phyloP scores from a whole-genome alignment of 805 yeast genomes.

The Yamadazyma sp. region DNA sequence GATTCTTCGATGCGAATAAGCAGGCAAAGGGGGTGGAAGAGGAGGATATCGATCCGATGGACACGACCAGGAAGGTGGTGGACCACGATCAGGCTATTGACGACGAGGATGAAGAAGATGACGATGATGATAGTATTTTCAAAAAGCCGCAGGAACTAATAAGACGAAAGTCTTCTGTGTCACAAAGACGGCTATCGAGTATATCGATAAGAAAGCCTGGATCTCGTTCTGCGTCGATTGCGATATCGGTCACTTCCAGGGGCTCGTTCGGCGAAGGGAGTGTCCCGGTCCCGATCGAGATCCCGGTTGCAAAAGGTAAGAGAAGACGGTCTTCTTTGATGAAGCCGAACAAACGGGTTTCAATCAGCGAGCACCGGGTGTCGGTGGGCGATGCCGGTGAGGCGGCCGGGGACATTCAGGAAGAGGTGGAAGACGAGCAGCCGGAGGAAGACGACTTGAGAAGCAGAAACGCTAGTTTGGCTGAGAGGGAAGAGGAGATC shows the following conservation, averaged over 20 bases:
- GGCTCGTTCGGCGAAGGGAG: constrained; percentile 13
- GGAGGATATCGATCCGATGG: constrained; percentile 16
- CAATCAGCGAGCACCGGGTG: constrained; percentile 14
- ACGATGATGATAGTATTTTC: constrained; percentile 32
- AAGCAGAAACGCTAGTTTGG: constrained; percentile 2
- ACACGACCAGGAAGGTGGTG: constrained; percentile 9
- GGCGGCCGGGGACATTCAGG: constrained; percentile 3
- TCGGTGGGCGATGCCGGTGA: constrained; percentile 5
- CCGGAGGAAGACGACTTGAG: constrained; percentile 2
- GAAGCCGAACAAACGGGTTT: constrained; percentile 16
- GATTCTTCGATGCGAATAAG: constrained; percentile 6
- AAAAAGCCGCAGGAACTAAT: constrained; percentile 19
- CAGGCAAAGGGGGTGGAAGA: constrained; percentile 6
- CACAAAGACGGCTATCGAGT: constrained; percentile 39
- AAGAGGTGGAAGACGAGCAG: constrained; percentile 10
- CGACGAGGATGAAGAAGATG: constrained; percentile 13
- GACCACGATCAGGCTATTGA: constrained; percentile 1
- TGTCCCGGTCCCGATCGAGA: constrained; percentile 38
- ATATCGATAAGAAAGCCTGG: constrained; percentile 23
- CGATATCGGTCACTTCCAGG: constrained; percentile 21
- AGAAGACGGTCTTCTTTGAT: constrained; percentile 29
- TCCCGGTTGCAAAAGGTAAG: constrained; percentile 32
- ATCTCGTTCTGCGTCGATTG: constrained; percentile 30
- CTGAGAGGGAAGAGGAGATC: constrained; percentile 7
- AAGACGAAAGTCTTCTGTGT: constrained; percentile 29